phyloP scores from a whole-genome alignment of 768 basidiomycete species.

The Neoboletus subvelutipes region DNA sequence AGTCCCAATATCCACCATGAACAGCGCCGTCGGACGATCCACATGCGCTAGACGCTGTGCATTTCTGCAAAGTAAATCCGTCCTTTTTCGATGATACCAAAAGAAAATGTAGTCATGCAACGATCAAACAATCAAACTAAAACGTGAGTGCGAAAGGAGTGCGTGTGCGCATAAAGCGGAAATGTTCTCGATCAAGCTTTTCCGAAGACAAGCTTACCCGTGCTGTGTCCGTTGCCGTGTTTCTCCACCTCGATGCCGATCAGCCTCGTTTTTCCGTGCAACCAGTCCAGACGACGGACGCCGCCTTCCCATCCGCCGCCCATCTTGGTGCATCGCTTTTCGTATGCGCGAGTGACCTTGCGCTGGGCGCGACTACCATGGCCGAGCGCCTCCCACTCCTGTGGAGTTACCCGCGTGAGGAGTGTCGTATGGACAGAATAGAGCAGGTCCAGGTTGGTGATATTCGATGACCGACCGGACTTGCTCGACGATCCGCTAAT shows the following conservation, averaged over 20 bases:
- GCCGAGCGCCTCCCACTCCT: conserved; percentile 65
- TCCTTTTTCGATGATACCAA: conserved; percentile 5
- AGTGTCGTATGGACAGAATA: conserved; percentile 59
- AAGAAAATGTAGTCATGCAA: not conserved
- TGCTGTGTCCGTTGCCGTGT: conserved; percentile 35
- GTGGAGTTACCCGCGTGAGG: conserved; percentile 52
- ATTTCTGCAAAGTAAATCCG: not conserved
- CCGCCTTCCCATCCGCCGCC: conserved; percentile 69
- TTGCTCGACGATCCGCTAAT: conserved; percentile 23
- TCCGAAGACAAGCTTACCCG: conserved; percentile 51
- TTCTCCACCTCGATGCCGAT: conserved; percentile 63
- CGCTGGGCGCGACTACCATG: conserved; percentile 56
- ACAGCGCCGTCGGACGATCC: conserved; percentile 9
- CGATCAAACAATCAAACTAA: not conserved
- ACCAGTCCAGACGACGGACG: conserved; percentile 66
- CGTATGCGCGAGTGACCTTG: conserved; percentile 59
- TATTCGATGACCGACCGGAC: conserved; percentile 28
- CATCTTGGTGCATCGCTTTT: conserved; percentile 58
- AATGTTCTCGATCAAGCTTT: conserved; percentile 30
- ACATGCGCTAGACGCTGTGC: conserved; percentile 11
- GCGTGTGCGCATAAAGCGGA: conserved; percentile 1
- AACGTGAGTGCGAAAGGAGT: not conserved
- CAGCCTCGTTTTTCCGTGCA: conserved; percentile 58
- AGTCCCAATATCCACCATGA: conserved; percentile 19
- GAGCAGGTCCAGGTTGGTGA: conserved; percentile 67